Evolutionary conservation across 1,284 basidiomycete genomes (phyloP).

Genomic region (Ceratobasidium sp.): DNA sequence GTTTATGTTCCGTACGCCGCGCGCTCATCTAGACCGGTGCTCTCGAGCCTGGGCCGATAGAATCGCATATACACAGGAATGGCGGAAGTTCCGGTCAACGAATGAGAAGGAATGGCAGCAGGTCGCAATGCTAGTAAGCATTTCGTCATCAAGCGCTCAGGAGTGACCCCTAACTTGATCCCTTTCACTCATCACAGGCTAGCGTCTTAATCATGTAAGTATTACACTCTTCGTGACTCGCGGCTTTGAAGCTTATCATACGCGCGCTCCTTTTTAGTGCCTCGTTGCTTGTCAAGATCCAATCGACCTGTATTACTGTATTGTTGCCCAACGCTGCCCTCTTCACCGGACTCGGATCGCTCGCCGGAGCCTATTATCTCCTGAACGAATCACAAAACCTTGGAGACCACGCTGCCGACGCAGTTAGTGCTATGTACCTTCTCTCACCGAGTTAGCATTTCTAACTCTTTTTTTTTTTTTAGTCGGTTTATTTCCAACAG

Average conservation of each 20-base stretch:
- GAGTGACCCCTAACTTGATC: neutral
- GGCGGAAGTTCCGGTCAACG: constrained; percentile 13
- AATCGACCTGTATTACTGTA: neutral
- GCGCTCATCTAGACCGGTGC: constrained; percentile 34
- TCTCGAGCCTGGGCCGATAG: constrained; percentile 40
- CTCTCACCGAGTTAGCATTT: neutral
- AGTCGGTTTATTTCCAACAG: constrained; percentile 29
- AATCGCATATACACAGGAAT: constrained; percentile 33
- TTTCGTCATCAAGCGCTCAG: neutral
- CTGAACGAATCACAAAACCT: constrained; percentile 37
- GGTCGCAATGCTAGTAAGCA: constrained; percentile 15
- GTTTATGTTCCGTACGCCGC: constrained; percentile 3
- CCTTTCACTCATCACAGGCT: neutral
- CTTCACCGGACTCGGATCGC: constrained; percentile 9
- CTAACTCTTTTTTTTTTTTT: neutral
- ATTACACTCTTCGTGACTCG: neutral
- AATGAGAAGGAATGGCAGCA: constrained; percentile 42
- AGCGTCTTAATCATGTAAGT: constrained; percentile 28
- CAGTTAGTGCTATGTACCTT: constrained; percentile 14
- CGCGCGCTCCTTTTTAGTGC: constrained; percentile 21
- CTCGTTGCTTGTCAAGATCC: constrained; percentile 5
- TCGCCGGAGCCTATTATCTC: constrained; percentile 18
- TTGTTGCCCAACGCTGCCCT: neutral
- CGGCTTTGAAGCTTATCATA: neutral
- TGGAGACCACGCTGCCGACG: constrained; percentile 23